phyloP scores from a whole-genome alignment of 768 basidiomycete genomes.

The Termitomyces sp. region DNA sequence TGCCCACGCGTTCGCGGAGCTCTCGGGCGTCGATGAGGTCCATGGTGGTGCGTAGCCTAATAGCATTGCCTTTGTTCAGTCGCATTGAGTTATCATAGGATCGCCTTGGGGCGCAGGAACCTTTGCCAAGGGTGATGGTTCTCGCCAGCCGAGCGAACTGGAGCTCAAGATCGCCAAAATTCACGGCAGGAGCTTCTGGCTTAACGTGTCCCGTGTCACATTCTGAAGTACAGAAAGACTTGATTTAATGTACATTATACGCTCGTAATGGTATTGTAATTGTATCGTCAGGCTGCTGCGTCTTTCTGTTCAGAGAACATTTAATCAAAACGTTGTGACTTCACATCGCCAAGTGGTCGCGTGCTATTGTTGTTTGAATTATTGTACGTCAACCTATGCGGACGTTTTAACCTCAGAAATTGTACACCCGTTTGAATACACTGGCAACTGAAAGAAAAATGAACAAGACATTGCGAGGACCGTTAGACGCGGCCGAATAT shows the following conservation, averaged over 20 bases:
- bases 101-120: constrained; percentile 81
- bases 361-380: too few species aligned
- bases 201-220: constrained; percentile 14
- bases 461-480: too few species aligned
- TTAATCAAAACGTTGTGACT: neutral
- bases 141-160: constrained; percentile 52
- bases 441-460: too few species aligned
- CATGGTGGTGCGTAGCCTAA: constrained; percentile 46
- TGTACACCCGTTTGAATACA: too few species aligned
- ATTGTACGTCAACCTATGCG: too few species aligned
- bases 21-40: constrained; percentile 40
- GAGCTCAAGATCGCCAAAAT: constrained; percentile 52
- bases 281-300: neutral
- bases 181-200: constrained; percentile 53
- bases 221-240: neutral
- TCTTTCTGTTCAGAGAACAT: neutral
- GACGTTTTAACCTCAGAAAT: too few species aligned
- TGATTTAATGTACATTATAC: neutral
- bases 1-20: constrained; percentile 30
- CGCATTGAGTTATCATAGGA: constrained; percentile 32
- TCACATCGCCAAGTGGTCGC: too few species aligned
- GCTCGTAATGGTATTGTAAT: neutral
- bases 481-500: too few species aligned
- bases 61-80: neutral
- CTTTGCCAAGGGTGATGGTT: constrained; percentile 45